These are phyloP conservation scores for Boletus coccyginus DNA, from an alignment of 768 basidiomycete genomes.

Conservation along the genomic window DNA sequence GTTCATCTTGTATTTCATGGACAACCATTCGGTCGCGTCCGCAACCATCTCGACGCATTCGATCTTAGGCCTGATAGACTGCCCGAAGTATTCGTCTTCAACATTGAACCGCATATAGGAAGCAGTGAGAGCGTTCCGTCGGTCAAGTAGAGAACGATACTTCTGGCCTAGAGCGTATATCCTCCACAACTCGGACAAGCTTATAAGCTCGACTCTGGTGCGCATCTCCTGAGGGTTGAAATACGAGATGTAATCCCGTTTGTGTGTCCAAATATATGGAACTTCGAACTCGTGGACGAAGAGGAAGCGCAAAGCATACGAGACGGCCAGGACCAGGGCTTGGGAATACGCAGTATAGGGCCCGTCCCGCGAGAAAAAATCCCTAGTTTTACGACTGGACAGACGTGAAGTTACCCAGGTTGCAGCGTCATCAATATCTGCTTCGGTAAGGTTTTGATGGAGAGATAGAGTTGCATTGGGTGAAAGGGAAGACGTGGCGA, in stretches of 20 bases:
- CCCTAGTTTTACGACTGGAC: slow-evolving; percentile 64
- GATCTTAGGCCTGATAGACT: slow-evolving; percentile 60
- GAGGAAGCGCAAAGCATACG: slow-evolving; percentile 72
- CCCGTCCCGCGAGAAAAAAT: slow-evolving; percentile 70
- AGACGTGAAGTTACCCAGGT: slow-evolving; percentile 85
- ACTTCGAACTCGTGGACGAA: slow-evolving; percentile 91
- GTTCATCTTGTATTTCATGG: slow-evolving; percentile 77
- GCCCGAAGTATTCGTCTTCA: slow-evolving; percentile 73
- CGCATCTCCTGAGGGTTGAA: slow-evolving; percentile 68
- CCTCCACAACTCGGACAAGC: slow-evolving; percentile 84
- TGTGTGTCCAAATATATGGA: slow-evolving; percentile 93
- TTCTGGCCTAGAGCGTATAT: slow-evolving; percentile 86
- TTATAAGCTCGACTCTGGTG: slow-evolving; percentile 68
- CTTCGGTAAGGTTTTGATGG: slow-evolving; percentile 62
- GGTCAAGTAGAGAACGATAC: slow-evolving; percentile 81
- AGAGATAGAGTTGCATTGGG: slow-evolving; percentile 56
- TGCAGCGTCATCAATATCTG: slow-evolving; percentile 77
- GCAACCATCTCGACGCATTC: slow-evolving; percentile 87
- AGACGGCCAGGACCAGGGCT: slow-evolving; percentile 75
- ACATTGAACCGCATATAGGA: slow-evolving; percentile 69
- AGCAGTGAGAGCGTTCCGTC: slow-evolving; percentile 57
- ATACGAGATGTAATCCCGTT: slow-evolving; percentile 84
- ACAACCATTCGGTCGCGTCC: slow-evolving; percentile 89
- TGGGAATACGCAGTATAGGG: slow-evolving; percentile 56
- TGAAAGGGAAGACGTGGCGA: slow-evolving; percentile 83